These are phyloP conservation scores for Lactarius hatsudake DNA, from an alignment of 768 basidiomycete genomes.

Conservation along the genomic window DNA sequence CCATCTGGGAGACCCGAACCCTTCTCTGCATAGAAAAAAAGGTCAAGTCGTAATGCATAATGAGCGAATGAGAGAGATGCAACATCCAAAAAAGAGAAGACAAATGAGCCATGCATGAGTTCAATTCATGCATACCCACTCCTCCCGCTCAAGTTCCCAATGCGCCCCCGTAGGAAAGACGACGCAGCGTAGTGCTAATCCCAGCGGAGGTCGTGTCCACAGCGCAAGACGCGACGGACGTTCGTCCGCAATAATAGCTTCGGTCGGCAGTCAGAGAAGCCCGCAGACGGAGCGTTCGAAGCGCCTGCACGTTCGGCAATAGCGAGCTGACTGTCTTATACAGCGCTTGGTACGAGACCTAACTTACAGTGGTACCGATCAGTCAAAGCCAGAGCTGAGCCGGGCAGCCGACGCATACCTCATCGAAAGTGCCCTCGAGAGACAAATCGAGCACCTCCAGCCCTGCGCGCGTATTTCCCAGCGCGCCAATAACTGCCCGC, in stretches of 20 bases:
- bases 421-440: slow-evolving; percentile 32
- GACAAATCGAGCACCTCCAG: slow-evolving; percentile 29
- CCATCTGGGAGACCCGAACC: no score
- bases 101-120: neutral
- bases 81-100: no score
- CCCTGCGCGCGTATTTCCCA: slow-evolving; percentile 30
- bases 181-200: slow-evolving; percentile 29
- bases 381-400: neutral
- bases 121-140: neutral
- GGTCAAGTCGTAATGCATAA: neutral
- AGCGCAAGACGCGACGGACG: slow-evolving; percentile 31
- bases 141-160: slow-evolving; percentile 27
- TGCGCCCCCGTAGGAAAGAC: slow-evolving; percentile 33
- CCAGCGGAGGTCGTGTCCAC: slow-evolving; percentile 30
- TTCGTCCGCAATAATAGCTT: slow-evolving; percentile 28
- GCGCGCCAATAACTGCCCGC: slow-evolving; percentile 34
- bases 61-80: neutral
- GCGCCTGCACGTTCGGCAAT: slow-evolving; percentile 31
- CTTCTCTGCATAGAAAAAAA: neutral
- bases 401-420: slow-evolving; percentile 28
- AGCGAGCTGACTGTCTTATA: slow-evolving; percentile 33
- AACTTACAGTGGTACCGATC: neutral
- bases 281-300: slow-evolving; percentile 33
- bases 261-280: slow-evolving; percentile 41
- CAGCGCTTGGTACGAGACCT: slow-evolving; percentile 29